phyloP scores from a whole-genome alignment of 805 yeast genomes.

The Hanseniaspora pseudoguilliermondii region DNA sequence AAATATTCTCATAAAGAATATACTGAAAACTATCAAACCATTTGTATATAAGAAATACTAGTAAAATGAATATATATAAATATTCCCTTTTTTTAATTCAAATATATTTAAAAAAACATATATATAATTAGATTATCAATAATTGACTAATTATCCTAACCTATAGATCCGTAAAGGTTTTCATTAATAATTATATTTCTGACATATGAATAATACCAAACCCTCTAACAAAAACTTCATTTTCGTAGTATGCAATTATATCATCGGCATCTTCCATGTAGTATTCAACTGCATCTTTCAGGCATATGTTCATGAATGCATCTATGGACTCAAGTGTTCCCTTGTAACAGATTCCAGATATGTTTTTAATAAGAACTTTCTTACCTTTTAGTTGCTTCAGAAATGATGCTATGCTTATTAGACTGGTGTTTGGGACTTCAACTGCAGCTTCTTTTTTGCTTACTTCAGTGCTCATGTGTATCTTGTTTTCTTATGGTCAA shows the following conservation, averaged over 20 bases:
- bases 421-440: conserved; percentile 9
- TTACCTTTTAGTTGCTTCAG: conserved; percentile 68
- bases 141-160: no score
- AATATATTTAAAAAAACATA: no score
- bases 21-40: no score
- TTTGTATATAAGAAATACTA: no score
- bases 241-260: conserved; percentile 22
- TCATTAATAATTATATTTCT: conserved; percentile 15
- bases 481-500: neutral
- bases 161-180: neutral
- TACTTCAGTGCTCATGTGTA: neutral
- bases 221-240: conserved; percentile 28
- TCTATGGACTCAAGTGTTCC: conserved; percentile 78
- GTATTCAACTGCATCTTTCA: conserved; percentile 61
- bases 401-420: conserved; percentile 60
- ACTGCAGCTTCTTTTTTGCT: neutral
- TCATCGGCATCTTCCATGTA: conserved; percentile 25
- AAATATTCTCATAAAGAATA: no score
- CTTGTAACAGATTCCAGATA: conserved; percentile 75
- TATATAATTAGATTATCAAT: no score
- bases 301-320: conserved; percentile 90
- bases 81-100: no score
- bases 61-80: no score
- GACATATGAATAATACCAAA: conserved; percentile 29
- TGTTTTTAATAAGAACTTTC: conserved; percentile 66